These are phyloP conservation scores for Cutaneotrichosporon cavernicola DNA, from an alignment of 1,284 basidiomycete genomes.

Conservation along the genomic window DNA sequence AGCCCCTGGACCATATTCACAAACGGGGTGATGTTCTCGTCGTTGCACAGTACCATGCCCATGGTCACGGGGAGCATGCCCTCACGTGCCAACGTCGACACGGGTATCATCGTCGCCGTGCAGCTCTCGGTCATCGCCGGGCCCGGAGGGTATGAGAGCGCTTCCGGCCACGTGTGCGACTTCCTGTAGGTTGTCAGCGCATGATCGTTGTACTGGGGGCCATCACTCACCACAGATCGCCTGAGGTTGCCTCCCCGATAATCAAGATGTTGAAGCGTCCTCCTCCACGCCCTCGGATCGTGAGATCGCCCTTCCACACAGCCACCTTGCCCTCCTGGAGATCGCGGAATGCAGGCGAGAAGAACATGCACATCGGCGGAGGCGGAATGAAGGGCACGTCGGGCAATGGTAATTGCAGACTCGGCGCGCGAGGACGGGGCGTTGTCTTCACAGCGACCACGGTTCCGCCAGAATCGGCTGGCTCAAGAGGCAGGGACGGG, in stretches of 20 bases:
- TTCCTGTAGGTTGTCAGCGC: slow-evolving; percentile 35
- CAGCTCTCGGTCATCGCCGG: slow-evolving; percentile 25
- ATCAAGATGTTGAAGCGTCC: slow-evolving; percentile 46
- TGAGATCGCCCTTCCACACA: slow-evolving; percentile 48
- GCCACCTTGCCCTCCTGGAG: slow-evolving; percentile 46
- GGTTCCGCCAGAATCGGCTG: background rate
- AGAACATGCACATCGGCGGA: slow-evolving; percentile 53
- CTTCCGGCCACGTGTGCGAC: slow-evolving; percentile 40
- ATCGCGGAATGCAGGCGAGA: slow-evolving; percentile 44
- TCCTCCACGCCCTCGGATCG: slow-evolving; percentile 40
- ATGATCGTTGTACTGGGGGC: background rate
- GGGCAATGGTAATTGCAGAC: slow-evolving; percentile 35
- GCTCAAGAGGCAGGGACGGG: slow-evolving; percentile 1
- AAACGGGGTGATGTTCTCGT: slow-evolving; percentile 36
- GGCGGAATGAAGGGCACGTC: slow-evolving; percentile 44
- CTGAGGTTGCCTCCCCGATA: slow-evolving; percentile 41
- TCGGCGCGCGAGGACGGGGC: slow-evolving; percentile 10
- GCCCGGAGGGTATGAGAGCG: slow-evolving; percentile 35
- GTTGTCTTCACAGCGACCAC: background rate
- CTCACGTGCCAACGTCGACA: slow-evolving; percentile 47
- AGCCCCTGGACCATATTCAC: slow-evolving; percentile 48
- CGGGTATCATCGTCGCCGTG: slow-evolving; percentile 48
- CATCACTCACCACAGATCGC: slow-evolving; percentile 43
- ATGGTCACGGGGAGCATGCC: slow-evolving; percentile 45
- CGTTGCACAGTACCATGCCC: slow-evolving; percentile 52